Evolutionary conservation across 306 rosid species (phyloP), one percentile per base, ranked within the genome.

Genomic region (Lotus japonicus): DNA sequence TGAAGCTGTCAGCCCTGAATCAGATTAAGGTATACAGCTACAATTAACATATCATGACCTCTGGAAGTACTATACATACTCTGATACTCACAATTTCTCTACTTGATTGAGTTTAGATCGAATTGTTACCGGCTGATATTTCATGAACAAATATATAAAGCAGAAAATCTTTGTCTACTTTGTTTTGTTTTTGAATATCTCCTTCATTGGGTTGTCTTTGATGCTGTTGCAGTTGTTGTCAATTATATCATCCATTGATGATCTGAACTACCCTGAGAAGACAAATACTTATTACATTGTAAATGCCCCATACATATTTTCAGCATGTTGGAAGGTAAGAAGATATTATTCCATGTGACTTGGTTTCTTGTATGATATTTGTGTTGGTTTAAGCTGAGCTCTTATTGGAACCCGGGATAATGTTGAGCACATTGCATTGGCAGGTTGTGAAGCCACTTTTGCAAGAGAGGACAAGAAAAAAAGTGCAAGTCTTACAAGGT

Each of bases 371-470:
- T 36, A 41, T 3, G 66, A 62, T 48, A 9, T 61, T 61, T 56
- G 17, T 58, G 19, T 50, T 62, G 41, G 13, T 68, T 68, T 39
- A 51, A 64, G 50, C 0, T 64, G 58, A 15, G 58, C 68, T 26
- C 64, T 43, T 38, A 43, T 74, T 56, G 56, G 26, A 36, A 13
- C 52, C 56, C 31, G 7, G 36, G 45, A 46, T 53, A 58, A 16
- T 57, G 44, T 72, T 68, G 58, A 58, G 48, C 61, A 33, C 15
- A 46, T 36, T 15, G 55, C 62, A 19, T 81, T 55, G 6, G 26
- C 86, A 91, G 98, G 99, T 88, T 64, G 97, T 94, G 80, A 90
- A 87, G 82, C 99, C 99, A 58, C 99, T 94, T 61, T 83, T 94
- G 73, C 99, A 94, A 78, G 99, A 94, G 77, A 88, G 97, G 74